phyloP scores from a whole-genome alignment of 83 land plant genomes.

The Picea abies region DNA sequence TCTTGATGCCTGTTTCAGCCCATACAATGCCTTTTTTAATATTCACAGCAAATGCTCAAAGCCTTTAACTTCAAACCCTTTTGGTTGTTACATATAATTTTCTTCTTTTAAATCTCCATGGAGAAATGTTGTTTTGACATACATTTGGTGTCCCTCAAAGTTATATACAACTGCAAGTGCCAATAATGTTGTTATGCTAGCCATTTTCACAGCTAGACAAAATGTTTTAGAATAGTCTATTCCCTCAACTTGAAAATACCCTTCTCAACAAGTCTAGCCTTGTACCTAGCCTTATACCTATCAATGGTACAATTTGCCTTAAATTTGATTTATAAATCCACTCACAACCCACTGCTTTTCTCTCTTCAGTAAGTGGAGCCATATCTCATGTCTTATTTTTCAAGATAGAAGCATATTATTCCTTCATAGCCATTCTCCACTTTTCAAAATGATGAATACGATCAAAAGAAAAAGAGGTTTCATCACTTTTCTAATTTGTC shows the following conservation, averaged over 20 bases:
- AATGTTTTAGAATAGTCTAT: conserved; percentile 22
- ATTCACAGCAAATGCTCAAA: neutral
- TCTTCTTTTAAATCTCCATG: conserved; percentile 9
- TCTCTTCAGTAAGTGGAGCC: conserved; percentile 15
- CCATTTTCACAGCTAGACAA: conserved; percentile 13
- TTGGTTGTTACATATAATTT: conserved; percentile 13
- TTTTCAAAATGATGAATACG: neutral
- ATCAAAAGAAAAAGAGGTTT: neutral
- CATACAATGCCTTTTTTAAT: conserved; percentile 15
- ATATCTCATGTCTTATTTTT: conserved; percentile 18
- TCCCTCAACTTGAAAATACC: conserved; percentile 19
- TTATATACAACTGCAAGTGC: conserved; percentile 3
- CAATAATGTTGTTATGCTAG: conserved; percentile 1
- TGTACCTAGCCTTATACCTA: conserved; percentile 14
- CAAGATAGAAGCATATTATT: conserved; percentile 14
- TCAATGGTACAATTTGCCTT: neutral
- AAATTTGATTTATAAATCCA: conserved; percentile 24
- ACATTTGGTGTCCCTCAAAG: neutral
- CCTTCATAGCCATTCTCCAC: conserved; percentile 14
- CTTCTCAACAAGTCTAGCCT: conserved; percentile 21
- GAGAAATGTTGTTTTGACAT: conserved; percentile 13
- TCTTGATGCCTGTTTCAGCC: conserved; percentile 15
- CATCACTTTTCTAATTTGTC: neutral
- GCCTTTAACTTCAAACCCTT: neutral
- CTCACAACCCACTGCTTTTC: neutral